A percentile compares a stretch with the other conserved stretches of the same genome.
These are phyloP conservation scores for Umbilicaria muhlenbergii DNA, from an alignment of 495 filamentous ascomycete genomes.

Conservation along the genomic window DNA sequence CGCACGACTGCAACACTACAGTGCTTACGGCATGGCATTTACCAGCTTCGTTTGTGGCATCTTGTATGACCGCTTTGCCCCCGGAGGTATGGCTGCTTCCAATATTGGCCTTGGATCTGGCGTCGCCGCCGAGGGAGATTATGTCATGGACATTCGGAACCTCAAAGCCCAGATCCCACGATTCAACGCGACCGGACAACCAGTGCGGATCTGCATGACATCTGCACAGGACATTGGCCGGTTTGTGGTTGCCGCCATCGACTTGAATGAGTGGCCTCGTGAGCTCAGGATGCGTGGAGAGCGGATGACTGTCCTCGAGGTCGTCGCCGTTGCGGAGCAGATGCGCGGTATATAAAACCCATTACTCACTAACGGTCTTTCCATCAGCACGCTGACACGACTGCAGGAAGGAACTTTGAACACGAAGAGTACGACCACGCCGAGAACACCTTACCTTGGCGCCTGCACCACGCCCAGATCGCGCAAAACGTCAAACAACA, in stretches of 20 bases:
- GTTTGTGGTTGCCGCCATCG: conserved; percentile 48
- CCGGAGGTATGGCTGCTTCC: conserved; percentile 39
- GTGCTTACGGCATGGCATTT: conserved; percentile 36
- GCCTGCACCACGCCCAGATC: conserved; percentile 3
- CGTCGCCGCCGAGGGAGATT: conserved; percentile 40
- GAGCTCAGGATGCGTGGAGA: conserved; percentile 52
- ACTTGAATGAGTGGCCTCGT: conserved; percentile 44
- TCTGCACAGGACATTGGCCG: conserved; percentile 49
- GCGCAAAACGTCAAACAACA: conserved; percentile 3
- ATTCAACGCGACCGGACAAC: conserved; percentile 27
- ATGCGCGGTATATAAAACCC: conserved; percentile 4
- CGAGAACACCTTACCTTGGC: not conserved
- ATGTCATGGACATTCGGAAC: conserved; percentile 42
- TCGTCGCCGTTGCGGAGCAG: conserved; percentile 28
- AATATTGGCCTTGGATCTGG: conserved; percentile 34
- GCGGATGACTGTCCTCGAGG: conserved; percentile 34
- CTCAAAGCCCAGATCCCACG: conserved; percentile 43
- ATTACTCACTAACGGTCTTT: not conserved
- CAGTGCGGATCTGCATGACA: conserved; percentile 45
- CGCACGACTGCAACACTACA: conserved; percentile 35
- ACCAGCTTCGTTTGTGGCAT: conserved; percentile 58
- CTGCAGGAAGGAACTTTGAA: conserved; percentile 2
- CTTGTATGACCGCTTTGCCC: conserved; percentile 61
- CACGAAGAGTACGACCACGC: conserved; percentile 2
- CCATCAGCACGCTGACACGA: too few relatives aligned